Evolutionary conservation across 2,329 filamentous ascomycete species (phyloP).

Genomic region (Fusarium sambucinum): DNA sequence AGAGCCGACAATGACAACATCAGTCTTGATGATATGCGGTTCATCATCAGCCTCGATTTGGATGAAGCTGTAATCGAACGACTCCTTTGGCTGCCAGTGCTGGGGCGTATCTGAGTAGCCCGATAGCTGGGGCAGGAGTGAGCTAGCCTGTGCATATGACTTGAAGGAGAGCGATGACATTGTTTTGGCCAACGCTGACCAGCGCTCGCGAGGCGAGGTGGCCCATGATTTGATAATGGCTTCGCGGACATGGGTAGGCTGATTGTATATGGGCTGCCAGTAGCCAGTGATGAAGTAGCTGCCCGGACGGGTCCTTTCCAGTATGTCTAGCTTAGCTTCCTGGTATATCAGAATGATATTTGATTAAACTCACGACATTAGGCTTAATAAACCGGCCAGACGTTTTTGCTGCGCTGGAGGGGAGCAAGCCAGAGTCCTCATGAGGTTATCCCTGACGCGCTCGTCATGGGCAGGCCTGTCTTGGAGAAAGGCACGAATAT

Average conservation of each 20-base stretch:
- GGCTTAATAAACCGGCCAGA: conserved; percentile 56
- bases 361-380: conserved; percentile 59
- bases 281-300: conserved; percentile 76
- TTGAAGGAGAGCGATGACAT: conserved; percentile 67
- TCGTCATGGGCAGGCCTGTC: conserved; percentile 65
- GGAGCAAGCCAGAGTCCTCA: conserved; percentile 56
- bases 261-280: conserved; percentile 70
- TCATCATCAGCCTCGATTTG: conserved; percentile 61
- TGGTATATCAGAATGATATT: background rate
- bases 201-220: conserved; percentile 65
- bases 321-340: conserved; percentile 4
- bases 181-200: conserved; percentile 68
- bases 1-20: conserved; percentile 87
- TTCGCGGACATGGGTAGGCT: conserved; percentile 71
- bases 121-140: conserved; percentile 65
- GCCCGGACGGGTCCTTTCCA: conserved; percentile 69
- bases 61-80: conserved; percentile 70
- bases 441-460: conserved; percentile 64
- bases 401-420: conserved; percentile 51
- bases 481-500: conserved; percentile 65
- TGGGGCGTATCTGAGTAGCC: conserved; percentile 68
- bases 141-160: conserved; percentile 67
- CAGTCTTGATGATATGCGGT: conserved; percentile 75
- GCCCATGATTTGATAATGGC: conserved; percentile 73
- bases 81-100: conserved; percentile 63